Base-by-base conservation (phyloP, 1,139 yeast species). In the Martiniozyma asiatica region DNA sequence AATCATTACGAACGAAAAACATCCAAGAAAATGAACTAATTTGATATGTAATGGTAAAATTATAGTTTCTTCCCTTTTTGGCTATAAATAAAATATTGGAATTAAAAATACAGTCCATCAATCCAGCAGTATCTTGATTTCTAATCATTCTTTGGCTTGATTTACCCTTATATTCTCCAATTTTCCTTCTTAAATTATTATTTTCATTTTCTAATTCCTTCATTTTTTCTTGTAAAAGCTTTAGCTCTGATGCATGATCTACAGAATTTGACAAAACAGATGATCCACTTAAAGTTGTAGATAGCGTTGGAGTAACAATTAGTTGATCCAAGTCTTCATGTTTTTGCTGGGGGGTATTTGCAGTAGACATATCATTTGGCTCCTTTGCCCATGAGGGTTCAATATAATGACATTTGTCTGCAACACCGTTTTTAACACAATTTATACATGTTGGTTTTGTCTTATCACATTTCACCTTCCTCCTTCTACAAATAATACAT, bases 371-470 rank as follows among this genome's bases (percentile, higher is more conserved):
- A 3, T 22, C 29, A 4, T 22, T 23, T 4, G 29, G 29, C 9
- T 25, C 29, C 15, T 25, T 30, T 2, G 73, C 71, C 74, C 73
- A 68, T n/a, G 60, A 53, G 24, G 72, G 73, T 34, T 66, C 72
- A 45, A 76, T 71, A 47, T 74, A 79, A 38, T 62, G 72, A 41
- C 92, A 79, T 22, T 77, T 55, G 50, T 78, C 85, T 17, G 79
- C 77, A 15, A 78, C 78, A 11, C 82, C 79, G 33, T 78, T 76
- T 53, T 72, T 72, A 31, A 67, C 64, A 57, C 92, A 79, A 30
- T 76, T 68, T 5, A 79, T 71, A 55, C 92, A 79, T 23, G 74
- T 72, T 2, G 92, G 92, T 43, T 66, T 63, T 24, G 61, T 63
- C 41, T 78, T 60, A 46, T 74, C 82, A 61, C 84, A 75, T 45